These are phyloP conservation scores for Balamuthia mandrillaris DNA, from an alignment of 208 protist genomes.

Conservation along the genomic window DNA sequence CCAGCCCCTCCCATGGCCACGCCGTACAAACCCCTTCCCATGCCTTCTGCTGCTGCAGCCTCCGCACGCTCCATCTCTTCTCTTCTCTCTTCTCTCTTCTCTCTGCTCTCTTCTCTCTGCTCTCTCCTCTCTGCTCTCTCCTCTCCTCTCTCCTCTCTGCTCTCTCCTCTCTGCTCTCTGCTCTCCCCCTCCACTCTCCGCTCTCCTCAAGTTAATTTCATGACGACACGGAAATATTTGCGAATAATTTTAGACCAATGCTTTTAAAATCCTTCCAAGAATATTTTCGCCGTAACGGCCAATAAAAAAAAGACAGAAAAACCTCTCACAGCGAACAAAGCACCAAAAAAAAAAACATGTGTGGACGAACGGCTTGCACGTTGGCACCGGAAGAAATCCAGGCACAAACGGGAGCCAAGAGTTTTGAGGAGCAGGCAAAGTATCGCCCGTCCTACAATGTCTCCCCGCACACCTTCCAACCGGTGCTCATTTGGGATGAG, in stretches of 20 bases:
- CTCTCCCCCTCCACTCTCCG: no score
- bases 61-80: background rate
- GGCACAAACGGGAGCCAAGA: background rate
- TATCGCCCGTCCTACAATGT: conserved; percentile 14
- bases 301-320: background rate
- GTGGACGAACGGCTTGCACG: background rate
- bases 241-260: background rate
- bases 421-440: background rate
- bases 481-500: background rate
- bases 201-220: background rate
- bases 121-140: background rate
- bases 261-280: background rate
- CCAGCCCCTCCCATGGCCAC: background rate
- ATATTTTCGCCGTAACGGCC: background rate
- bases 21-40: background rate
- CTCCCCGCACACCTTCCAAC: background rate
- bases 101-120: background rate
- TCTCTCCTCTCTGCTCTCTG: background rate
- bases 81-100: background rate
- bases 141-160: background rate
- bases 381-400: background rate
- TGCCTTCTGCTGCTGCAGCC: background rate
- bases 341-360: background rate
- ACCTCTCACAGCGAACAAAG: background rate
- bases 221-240: background rate